Base-by-base conservation (phyloP, 176 grass and related monocot species). In the Ampelocalamus luodianensis region DNA sequence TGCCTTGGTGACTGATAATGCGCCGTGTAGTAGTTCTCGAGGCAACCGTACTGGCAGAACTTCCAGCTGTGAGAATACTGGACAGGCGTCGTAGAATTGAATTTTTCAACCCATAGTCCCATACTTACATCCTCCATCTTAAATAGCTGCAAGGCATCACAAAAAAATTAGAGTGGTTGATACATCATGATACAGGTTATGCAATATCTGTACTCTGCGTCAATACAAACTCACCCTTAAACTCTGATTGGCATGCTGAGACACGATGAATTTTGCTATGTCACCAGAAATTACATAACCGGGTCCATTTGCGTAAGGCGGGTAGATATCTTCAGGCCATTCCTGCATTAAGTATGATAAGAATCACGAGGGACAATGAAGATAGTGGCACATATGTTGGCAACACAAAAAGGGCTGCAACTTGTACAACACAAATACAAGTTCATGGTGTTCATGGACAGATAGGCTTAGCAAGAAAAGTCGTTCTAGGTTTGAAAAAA, bases 51-150 rank as follows among this genome's bases (percentile, higher is more conserved):
- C 60, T 94, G 96, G 81, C 96, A 99, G 81, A 99, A 99, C 65
- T 91, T 99, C 90, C 90, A 99, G 81, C 93, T 94, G 72, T 96
- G 96, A 56, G 96, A 96, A 77, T 99, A 99, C 61, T 85, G 90
- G 49, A 99, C 91, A 48, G 81, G 66, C 10, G 23, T 74, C 0
- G 96, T 89, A 13, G 90, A 76, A 70, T 99, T 99, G 72, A 96
- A 92, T 59, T 99, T 93, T 79, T 99, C 96, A 0, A 99, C 93
- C 93, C 93, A 99, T 18, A 96, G 82, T 29, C 93, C 93, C 96
- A 99, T 95, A 69, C 96, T 96, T 81, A 94, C 93, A 86, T 96
- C 96, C 78, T 96, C 96, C 96, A 99, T 96, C 83, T 99, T 99
- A 75, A 96, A 98, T 22, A 99, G 89, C 96, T 96, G 87, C 86